phyloP scores from a whole-genome alignment of 1,139 yeast genomes.

The Geotrichum cucujoidarum region DNA sequence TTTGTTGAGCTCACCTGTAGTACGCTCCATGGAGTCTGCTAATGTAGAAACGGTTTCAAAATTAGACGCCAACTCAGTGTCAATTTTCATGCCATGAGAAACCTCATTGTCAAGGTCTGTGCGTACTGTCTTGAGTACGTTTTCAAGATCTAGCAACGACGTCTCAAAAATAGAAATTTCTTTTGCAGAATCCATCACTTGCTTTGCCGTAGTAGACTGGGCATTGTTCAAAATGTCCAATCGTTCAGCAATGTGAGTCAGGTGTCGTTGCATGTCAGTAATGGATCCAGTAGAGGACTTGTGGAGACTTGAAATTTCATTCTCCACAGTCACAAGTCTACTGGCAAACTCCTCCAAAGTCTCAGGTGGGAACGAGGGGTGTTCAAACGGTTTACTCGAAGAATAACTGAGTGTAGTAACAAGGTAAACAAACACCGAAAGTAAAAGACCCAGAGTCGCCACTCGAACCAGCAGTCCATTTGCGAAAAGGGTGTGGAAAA shows the following conservation, averaged over 20 bases:
- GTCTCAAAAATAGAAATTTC: slow-evolving; percentile 4
- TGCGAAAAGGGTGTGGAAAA: neutral
- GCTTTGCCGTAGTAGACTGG: slow-evolving; percentile 3
- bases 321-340: slow-evolving; percentile 15
- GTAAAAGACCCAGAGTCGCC: slow-evolving; percentile 4
- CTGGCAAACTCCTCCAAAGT: slow-evolving; percentile 11
- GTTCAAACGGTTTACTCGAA: too few relatives aligned
- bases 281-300: slow-evolving; percentile 2
- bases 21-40: slow-evolving; percentile 1
- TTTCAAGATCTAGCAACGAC: slow-evolving; percentile 10
- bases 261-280: slow-evolving; percentile 5
- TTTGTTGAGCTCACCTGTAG: slow-evolving; percentile 10
- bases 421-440: slow-evolving; percentile 3
- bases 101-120: slow-evolving; percentile 7
- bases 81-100: slow-evolving; percentile 6
- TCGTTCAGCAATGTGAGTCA: slow-evolving; percentile 1
- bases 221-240: slow-evolving; percentile 4
- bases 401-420: slow-evolving; percentile 3
- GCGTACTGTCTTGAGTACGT: slow-evolving; percentile 3
- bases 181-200: slow-evolving; percentile 5
- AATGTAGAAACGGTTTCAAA: slow-evolving; percentile 2
- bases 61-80: slow-evolving; percentile 5
- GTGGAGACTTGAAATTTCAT: slow-evolving; percentile 4
- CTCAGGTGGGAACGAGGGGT: slow-evolving; percentile 12
- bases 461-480: slow-evolving; percentile 1